phyloP scores from a whole-genome alignment of 2,329 filamentous ascomycete species.

The Pseudogymnoascus sp. region DNA sequence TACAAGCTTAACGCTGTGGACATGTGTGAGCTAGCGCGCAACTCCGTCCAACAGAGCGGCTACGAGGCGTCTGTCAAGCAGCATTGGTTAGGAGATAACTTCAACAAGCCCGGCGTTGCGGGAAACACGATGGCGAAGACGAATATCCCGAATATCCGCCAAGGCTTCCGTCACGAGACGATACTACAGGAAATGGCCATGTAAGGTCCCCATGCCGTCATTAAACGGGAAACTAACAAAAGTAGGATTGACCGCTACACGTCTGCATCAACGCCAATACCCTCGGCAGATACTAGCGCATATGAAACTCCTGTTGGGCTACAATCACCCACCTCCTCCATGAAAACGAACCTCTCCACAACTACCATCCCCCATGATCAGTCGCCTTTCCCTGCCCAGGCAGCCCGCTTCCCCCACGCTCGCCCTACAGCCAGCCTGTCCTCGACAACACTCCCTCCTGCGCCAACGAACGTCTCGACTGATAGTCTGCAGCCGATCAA shows the following conservation, averaged over 20 bases:
- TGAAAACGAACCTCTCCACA: conserved; percentile 30
- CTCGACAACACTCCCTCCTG: not conserved
- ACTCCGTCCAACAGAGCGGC: conserved; percentile 90
- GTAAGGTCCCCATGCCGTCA: conserved; percentile 46
- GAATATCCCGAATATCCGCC: conserved; percentile 88
- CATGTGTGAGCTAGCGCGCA: conserved; percentile 97
- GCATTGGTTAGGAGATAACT: conserved; percentile 81
- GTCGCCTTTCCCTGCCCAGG: conserved; percentile 28
- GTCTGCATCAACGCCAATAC: not conserved
- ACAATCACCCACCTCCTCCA: conserved; percentile 30
- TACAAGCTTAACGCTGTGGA: conserved; percentile 96
- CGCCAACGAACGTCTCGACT: conserved; percentile 22
- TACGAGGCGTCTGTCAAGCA: conserved; percentile 87
- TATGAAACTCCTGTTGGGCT: not conserved
- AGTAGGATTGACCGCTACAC: conserved; percentile 32
- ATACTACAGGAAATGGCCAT: conserved; percentile 76
- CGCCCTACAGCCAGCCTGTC: conserved; percentile 16
- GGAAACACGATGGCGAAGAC: conserved; percentile 94
- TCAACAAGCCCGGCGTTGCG: conserved; percentile 67
- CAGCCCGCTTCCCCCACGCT: conserved; percentile 26
- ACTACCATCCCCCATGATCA: conserved; percentile 21
- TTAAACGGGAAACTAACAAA: conserved; percentile 16
- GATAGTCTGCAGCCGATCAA: conserved; percentile 37
- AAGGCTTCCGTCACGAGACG: conserved; percentile 84
- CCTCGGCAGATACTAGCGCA: not conserved